Conservation (phyloP, 1,139 yeast genomes). For the Lodderomyces beijingensis region DNA sequence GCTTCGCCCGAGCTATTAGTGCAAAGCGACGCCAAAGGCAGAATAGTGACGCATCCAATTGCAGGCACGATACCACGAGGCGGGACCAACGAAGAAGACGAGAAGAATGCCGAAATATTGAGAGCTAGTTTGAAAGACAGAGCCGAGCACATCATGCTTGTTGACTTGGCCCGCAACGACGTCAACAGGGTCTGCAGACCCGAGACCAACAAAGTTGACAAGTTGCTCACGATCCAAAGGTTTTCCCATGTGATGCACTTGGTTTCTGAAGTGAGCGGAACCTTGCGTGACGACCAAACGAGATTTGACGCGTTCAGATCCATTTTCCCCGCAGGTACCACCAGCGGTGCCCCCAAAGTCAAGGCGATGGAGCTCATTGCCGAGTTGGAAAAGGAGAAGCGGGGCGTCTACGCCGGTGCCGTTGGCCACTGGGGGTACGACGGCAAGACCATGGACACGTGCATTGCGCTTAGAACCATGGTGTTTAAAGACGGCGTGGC, state of each 20-base stretch:
- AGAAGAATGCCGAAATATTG: slow-evolving; percentile 68
- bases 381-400: slow-evolving; percentile 82
- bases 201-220: slow-evolving; percentile 74
- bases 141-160: slow-evolving; percentile 98
- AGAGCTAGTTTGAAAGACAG: slow-evolving; percentile 83
- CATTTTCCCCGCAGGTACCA: slow-evolving; percentile 98
- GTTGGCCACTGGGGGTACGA: slow-evolving; percentile 99
- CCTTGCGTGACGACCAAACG: slow-evolving; percentile 73
- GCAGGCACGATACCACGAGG: slow-evolving; percentile 96
- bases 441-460: slow-evolving; percentile 89
- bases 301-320: slow-evolving; percentile 96
- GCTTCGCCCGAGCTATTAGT: slow-evolving; percentile 95
- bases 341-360: slow-evolving; percentile 96
- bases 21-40: slow-evolving; percentile 65
- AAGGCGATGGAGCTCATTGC: slow-evolving; percentile 93
- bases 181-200: slow-evolving; percentile 94
- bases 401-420: slow-evolving; percentile 98
- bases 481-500: slow-evolving; percentile 87
- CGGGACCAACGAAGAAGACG: slow-evolving; percentile 86
- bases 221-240: slow-evolving; percentile 83
- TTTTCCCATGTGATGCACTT: slow-evolving; percentile 97
- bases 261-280: slow-evolving; percentile 93
- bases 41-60: slow-evolving; percentile 90
- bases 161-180: slow-evolving; percentile 93
- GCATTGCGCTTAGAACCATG: slow-evolving; percentile 97